phyloP scores from a whole-genome alignment of 371 early-diverging fungal genomes.

The Mortierella sp. region DNA sequence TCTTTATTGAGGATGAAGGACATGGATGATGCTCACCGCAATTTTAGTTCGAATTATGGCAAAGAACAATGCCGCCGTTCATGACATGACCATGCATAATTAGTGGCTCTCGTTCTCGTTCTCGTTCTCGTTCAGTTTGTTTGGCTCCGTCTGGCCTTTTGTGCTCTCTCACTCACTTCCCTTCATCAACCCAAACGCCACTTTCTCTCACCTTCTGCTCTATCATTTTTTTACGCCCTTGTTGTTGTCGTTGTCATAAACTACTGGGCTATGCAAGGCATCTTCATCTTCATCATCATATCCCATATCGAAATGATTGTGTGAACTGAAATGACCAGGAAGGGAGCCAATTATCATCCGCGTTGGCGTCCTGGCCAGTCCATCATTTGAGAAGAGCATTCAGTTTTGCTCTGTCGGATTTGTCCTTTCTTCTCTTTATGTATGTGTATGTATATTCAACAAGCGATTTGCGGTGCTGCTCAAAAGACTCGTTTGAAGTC shows the following conservation, averaged over 20 bases:
- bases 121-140: neutral
- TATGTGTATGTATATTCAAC: neutral
- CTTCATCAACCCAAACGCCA: neutral
- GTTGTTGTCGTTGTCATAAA: neutral
- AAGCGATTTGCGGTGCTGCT: neutral
- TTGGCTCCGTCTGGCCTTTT: neutral
- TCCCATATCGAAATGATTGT: too few relatives aligned
- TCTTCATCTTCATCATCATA: too few relatives aligned
- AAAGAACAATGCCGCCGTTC: neutral
- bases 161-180: neutral
- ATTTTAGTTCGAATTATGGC: neutral
- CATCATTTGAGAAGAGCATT: neutral
- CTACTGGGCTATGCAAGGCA: neutral
- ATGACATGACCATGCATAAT: constrained; percentile 13
- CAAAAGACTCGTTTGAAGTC: neutral
- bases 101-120: constrained; percentile 10
- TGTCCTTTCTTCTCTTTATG: neutral
- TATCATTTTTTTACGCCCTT: neutral
- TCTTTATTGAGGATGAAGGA: neutral
- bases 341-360: neutral
- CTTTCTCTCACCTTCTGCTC: neutral
- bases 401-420: neutral
- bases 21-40: neutral
- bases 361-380: neutral
- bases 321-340: neutral